Evolutionary conservation across 2,329 filamentous ascomycete species (phyloP), one percentile per base, ranked within the genome.

Genomic region (Paecilomyces dactylethromorphus): DNA sequence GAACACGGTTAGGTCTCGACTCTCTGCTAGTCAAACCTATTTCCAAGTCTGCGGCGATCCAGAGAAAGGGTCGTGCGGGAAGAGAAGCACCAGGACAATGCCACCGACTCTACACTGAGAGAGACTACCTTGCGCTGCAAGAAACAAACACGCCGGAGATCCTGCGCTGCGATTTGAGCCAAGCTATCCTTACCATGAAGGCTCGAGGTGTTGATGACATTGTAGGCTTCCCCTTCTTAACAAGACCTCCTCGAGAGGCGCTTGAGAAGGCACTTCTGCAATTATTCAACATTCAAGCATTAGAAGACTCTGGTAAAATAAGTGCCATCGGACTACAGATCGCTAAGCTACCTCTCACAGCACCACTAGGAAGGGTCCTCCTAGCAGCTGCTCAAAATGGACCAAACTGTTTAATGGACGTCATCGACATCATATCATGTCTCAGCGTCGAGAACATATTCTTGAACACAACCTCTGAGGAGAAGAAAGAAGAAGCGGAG

Each of bases 31-130:
- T 91, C 2, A 96, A 96, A 63, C 87, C 92, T 0, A 94, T 99
- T 32, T 97, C 92, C 0, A 91, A 91, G 68, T 96, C 93, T 0
- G 95, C 94, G 0, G 93, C 94, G 0, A 90, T 96, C 54, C 94
- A 99, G 72, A 84, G 94, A 59, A 87, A 91, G 56, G 94, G 94
- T 71, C 90, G 94, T 77, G 94, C 94, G 8, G 94, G 94, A 50
- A 88, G 94, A 81, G 94, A 99, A 76, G 91, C 87, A 0, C 84
- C 92, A 0, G 94, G 94, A 1, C 91, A 94, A 71, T 97, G 92
- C 74, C 96, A 87, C 71, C 83, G 94, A 50, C 78, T 99, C 0
- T 99, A 96, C 71, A 96, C 93, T 0, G 86, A 96, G 65, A 81
- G 84, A 3, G 85, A 87, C 2, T 97, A 91, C 71, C 77, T 86